Percentiles rank a stretch among this genome's conserved stretches.
These are phyloP conservation scores for Neoboletus brunneissimus DNA, from an alignment of 768 basidiomycete genomes.

Conservation along the genomic window DNA sequence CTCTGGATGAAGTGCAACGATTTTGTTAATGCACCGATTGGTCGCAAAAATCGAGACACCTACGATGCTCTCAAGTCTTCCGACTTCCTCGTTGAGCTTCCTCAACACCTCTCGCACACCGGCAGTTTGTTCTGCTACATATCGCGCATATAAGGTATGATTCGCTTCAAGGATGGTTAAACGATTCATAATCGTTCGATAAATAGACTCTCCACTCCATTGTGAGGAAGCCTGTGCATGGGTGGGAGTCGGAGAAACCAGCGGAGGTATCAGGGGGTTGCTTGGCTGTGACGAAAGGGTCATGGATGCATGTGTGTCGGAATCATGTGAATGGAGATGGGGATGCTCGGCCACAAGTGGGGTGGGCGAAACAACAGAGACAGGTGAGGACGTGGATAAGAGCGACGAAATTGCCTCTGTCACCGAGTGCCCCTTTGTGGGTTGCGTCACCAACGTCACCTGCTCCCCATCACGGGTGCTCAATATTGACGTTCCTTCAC, in stretches of 20 bases:
- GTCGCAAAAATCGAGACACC: slow-evolving; percentile 28
- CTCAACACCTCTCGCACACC: slow-evolving; percentile 72
- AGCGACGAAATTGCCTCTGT: slow-evolving; percentile 27
- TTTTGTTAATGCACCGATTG: background rate
- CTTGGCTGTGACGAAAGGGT: slow-evolving; percentile 8
- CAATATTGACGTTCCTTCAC: background rate
- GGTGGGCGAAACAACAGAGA: background rate
- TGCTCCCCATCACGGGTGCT: background rate
- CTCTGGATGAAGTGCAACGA: slow-evolving; percentile 40
- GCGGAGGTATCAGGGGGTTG: background rate
- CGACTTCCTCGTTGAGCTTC: slow-evolving; percentile 74
- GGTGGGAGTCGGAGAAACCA: slow-evolving; percentile 1
- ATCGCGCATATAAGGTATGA: slow-evolving; percentile 77
- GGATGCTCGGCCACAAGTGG: slow-evolving; percentile 1
- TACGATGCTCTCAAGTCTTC: slow-evolving; percentile 72
- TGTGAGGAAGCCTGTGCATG: slow-evolving; percentile 11
- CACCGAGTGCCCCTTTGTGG: slow-evolving; percentile 9
- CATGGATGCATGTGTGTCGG: background rate
- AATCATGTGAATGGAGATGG: background rate
- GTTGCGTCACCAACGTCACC: background rate
- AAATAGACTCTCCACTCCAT: slow-evolving; percentile 80
- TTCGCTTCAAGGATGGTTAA: slow-evolving; percentile 82
- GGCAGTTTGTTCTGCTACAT: slow-evolving; percentile 86
- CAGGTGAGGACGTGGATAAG: slow-evolving; percentile 5
- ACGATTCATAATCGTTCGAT: slow-evolving; percentile 94